Base-by-base conservation (phyloP, 2,329 filamentous ascomycete genomes). In the Pseudogymnoascus sp. region DNA sequence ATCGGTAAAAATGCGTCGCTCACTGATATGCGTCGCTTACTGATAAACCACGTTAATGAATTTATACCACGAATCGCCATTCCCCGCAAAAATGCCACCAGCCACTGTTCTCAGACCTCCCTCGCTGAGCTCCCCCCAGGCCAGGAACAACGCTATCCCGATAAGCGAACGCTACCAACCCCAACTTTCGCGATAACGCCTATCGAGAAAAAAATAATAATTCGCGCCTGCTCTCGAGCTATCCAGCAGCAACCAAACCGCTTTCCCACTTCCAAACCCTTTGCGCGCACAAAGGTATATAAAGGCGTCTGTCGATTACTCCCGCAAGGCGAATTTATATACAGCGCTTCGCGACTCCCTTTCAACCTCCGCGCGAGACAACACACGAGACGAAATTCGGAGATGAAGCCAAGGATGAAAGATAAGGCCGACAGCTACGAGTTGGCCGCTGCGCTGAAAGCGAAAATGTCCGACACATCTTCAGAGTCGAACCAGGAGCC, bases 111-210 rank as follows among this genome's bases (percentile, higher is more conserved):
- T 19, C 19, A 19, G 19, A 19, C 19, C 19, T 19, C 19, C 19
- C 1, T 19, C 19, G 19, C 19, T 19, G 9, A 35, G 30, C 30
- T 35, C 30, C 25, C 33, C 30, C 25, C 33, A 36, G 3, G 33
- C 23, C 23, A 49, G 42, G 42, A 49, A 28, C 42, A 49, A 49
- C 42, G 42, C 42, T 49, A 28, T 5, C 23, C 42, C 42, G 42
- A 49, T 49, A 49, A 49, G 42, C 42, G 42, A 49, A 49, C 42
- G 23, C 42, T 23, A 49, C 42, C 23, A 49, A 49, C 42, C 42
- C 42, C 42, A 49, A 49, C 42, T 49, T 49, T 14, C n/a, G 16
- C 23, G 42, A 49, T 49, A 49, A 49, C 42, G 42, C 42, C 42
- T 49, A 49, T 49, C 42, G 4, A 5, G 42, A 49, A 49, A 49